Percentiles rank a stretch among this genome's conserved stretches.
Conservation (phyloP, 495 filamentous ascomycete species). For the Rhypophila decipiens region DNA sequence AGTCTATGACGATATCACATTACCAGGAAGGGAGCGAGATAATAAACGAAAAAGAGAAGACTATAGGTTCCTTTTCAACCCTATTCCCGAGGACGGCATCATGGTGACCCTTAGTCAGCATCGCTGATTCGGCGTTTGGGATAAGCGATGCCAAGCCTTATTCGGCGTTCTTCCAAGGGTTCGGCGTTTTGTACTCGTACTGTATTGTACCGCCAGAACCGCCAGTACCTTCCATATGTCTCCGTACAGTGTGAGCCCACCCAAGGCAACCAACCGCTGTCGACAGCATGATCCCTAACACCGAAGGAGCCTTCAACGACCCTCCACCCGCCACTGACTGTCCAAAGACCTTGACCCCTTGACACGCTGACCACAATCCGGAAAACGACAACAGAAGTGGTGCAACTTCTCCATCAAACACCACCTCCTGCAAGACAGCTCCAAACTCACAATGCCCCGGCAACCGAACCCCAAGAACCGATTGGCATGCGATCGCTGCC, state of each 20-base stretch:
- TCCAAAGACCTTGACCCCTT: not conserved
- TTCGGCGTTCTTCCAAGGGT: not conserved
- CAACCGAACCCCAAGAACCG: constrained; percentile 1
- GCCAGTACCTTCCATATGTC: no score
- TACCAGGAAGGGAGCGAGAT: no score
- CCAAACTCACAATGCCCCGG: constrained; percentile 2
- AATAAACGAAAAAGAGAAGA: no score
- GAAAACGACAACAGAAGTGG: no score
- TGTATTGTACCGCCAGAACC: not conserved
- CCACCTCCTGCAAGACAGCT: not conserved
- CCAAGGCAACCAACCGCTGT: not conserved
- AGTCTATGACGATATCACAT: no score
- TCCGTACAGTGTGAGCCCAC: no score
- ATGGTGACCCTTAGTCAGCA: no score
- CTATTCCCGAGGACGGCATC: no score
- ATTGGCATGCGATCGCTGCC: constrained; percentile 9
- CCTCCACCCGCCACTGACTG: not conserved
- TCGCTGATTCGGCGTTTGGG: not conserved
- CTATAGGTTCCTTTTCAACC: no score
- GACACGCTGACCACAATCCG: not conserved
- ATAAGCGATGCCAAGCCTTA: not conserved
- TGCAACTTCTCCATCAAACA: no score
- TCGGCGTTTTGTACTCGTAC: not conserved
- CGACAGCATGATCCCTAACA: not conserved
- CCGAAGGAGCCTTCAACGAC: not conserved